Evolutionary conservation across 768 basidiomycete genomes (phyloP), one percentile per base, ranked within the genome.

Genomic region (Boletus vermiculosoides): DNA sequence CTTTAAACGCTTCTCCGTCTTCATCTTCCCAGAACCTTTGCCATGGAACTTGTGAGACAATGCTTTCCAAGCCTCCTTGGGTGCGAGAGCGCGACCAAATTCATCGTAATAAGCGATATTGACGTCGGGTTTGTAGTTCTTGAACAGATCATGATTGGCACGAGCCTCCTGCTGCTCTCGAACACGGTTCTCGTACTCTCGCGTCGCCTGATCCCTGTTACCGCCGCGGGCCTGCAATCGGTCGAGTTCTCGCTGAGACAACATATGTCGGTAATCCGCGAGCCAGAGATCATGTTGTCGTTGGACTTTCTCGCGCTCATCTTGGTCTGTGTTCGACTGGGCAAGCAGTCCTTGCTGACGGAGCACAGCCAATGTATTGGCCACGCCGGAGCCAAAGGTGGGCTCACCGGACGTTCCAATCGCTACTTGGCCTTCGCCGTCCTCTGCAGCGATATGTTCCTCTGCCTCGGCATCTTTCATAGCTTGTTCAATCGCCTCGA

Each of bases 1-100:
- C 83, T 95, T 94, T 62, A 98, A 67, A 58, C 93, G 82, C 73
- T 98, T 98, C 79, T 98, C 96, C 23, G 89, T 94, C 82, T 98
- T 98, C 84, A 90, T 92, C 77, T 88, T 91, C 12, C 97, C 97
- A 1, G 91, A 92, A 2, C 93, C 93, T 73, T 98, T 98, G 36
- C 97, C 97, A 64, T 99, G 97, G 84, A 99, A 98, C 69, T 92
- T 91, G 72, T 99, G 97, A 44, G 92, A 94, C 42, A 99, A 77
- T 18, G 94, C 92, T 76, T 98, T 98, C 95, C 96, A 98, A 6
- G 96, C 95, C 76, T 99, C 97, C 78, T 98, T 98, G 20, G 87
- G 87, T 23, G 91, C 92, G 70, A 94, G 75, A 56, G 81, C 70
- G 39, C 97, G 82, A 46, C 97, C 97, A 69, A 93, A 92, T 72